Percentiles rank a stretch among this genome's conserved stretches.
Evolutionary conservation across 768 basidiomycete species (phyloP).

Genomic region (Rhizopogon rudus): DNA sequence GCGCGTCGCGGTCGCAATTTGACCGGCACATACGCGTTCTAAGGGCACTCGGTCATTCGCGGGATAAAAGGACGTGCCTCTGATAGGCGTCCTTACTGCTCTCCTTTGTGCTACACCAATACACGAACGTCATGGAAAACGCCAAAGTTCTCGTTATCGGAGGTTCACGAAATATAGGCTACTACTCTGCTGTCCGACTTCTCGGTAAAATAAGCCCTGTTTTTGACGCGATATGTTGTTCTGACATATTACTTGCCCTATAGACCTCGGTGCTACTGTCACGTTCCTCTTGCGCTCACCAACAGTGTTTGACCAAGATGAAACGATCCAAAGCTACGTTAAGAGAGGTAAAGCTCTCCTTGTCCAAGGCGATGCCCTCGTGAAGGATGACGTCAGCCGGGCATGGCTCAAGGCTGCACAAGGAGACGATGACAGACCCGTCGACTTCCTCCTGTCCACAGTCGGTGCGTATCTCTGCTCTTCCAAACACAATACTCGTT

Average conservation of each 20-base stretch:
- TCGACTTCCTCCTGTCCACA: slow-evolving; percentile 57
- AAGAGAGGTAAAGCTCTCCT: slow-evolving; percentile 47
- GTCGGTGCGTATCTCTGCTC: slow-evolving; percentile 39
- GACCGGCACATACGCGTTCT: no score
- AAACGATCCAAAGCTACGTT: slow-evolving; percentile 46
- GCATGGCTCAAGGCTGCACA: slow-evolving; percentile 44
- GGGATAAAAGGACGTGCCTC: not conserved
- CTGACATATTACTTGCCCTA: not conserved
- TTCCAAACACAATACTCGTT: not conserved
- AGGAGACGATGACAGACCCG: slow-evolving; percentile 22
- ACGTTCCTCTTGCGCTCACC: slow-evolving; percentile 58
- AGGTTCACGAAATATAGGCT: slow-evolving; percentile 55
- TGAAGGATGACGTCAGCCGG: slow-evolving; percentile 42
- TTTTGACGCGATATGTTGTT: not conserved
- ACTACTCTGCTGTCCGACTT: slow-evolving; percentile 41
- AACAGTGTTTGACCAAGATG: slow-evolving; percentile 48
- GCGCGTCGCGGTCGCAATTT: no score
- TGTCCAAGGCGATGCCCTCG: slow-evolving; percentile 57
- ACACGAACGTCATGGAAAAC: slow-evolving; percentile 4
- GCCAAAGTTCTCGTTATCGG: slow-evolving; percentile 42
- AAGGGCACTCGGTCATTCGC: no score
- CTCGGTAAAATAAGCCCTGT: slow-evolving; percentile 31
- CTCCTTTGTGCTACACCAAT: not conserved
- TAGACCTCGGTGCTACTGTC: slow-evolving; percentile 55
- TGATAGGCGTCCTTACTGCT: not conserved